Evolutionary conservation across 371 early-diverging fungal species (phyloP).

Genomic region (Neoconidiobolus thromboides): DNA sequence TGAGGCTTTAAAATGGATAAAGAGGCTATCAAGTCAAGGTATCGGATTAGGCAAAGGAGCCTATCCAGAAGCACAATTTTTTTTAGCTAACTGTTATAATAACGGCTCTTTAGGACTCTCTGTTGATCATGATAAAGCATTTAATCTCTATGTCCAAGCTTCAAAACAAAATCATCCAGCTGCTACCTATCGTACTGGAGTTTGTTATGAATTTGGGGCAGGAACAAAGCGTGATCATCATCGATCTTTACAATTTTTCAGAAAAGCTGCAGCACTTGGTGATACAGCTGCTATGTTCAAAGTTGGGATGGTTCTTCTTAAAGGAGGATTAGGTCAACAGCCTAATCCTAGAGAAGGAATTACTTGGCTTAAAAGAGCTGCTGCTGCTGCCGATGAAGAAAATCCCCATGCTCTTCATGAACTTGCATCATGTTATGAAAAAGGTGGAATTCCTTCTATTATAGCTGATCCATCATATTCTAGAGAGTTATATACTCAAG

Average conservation of each 20-base stretch:
- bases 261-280: slow-evolving; percentile 85
- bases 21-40: slow-evolving; percentile 42
- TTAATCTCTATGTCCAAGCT: slow-evolving; percentile 74
- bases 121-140: slow-evolving; percentile 77
- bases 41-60: slow-evolving; percentile 42
- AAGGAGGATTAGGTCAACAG: slow-evolving; percentile 46
- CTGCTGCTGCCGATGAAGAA: slow-evolving; percentile 66
- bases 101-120: slow-evolving; percentile 46
- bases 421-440: slow-evolving; percentile 74
- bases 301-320: slow-evolving; percentile 67
- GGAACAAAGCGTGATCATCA: slow-evolving; percentile 73
- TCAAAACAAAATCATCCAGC: slow-evolving; percentile 82
- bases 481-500: slow-evolving; percentile 70
- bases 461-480: slow-evolving; percentile 72
- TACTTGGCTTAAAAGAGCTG: slow-evolving; percentile 85
- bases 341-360: slow-evolving; percentile 70
- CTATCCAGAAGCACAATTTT: slow-evolving; percentile 78
- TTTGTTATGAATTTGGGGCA: slow-evolving; percentile 87
- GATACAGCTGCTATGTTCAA: slow-evolving; percentile 93
- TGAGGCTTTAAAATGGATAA: slow-evolving; percentile 64
- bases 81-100: slow-evolving; percentile 72
- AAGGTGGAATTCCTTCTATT: slow-evolving; percentile 48
- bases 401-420: slow-evolving; percentile 88
- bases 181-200: slow-evolving; percentile 84
- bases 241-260: slow-evolving; percentile 76